Conservation (phyloP, 805 yeast species). For the Priceomyces fermenticarens region DNA sequence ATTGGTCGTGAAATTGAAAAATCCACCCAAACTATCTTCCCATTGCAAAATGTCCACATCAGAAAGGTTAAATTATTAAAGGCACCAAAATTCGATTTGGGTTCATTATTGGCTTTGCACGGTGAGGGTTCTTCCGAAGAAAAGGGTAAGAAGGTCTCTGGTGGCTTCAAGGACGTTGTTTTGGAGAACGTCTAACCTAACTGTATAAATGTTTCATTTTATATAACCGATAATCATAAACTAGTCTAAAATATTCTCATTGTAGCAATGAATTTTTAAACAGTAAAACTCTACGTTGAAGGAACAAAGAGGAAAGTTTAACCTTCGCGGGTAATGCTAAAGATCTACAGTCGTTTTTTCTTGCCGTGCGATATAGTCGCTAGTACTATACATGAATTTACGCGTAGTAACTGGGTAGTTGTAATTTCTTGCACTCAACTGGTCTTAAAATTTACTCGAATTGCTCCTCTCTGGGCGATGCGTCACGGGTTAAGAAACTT, state of each 20-base stretch:
- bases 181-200: slow-evolving; percentile 82
- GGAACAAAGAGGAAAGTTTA: no score
- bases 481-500: no score
- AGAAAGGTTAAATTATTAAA: slow-evolving; percentile 98
- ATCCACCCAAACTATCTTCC: slow-evolving; percentile 91
- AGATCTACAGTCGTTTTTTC: no score
- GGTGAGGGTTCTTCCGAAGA: slow-evolving; percentile 90
- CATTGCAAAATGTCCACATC: slow-evolving; percentile 97
- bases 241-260: not conserved
- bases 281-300: no score
- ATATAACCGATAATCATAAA: slow-evolving; percentile 2
- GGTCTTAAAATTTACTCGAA: no score
- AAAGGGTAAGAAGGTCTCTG: slow-evolving; percentile 97
- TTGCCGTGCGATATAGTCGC: no score
- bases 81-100: slow-evolving; percentile 98
- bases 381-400: no score
- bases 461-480: no score
- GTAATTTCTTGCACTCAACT: no score
- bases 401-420: no score
- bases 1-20: slow-evolving; percentile 98
- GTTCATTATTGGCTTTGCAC: slow-evolving; percentile 93
- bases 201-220: slow-evolving; percentile 2
- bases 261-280: no score
- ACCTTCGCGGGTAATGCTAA: no score
- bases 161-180: slow-evolving; percentile 98